These are phyloP conservation scores for Citrullus mucosospermus DNA, from an alignment of 306 rosid genomes.

Conservation along the genomic window DNA sequence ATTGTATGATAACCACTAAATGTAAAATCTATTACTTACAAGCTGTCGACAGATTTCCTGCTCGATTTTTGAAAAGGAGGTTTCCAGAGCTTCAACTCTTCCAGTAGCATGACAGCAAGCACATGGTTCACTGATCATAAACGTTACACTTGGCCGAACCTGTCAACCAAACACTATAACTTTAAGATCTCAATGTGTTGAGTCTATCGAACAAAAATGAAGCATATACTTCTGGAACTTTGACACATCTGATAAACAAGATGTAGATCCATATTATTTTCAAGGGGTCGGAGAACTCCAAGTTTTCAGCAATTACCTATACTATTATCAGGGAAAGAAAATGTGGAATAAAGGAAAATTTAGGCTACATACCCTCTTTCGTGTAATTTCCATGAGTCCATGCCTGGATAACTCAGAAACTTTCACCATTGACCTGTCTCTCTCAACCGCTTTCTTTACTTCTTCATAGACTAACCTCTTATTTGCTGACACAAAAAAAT, in stretches of 20 bases:
- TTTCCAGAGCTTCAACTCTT: slow-evolving; percentile 94
- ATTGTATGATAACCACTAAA: not conserved
- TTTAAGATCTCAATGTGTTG: not conserved
- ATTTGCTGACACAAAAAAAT: slow-evolving; percentile 48
- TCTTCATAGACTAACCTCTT: slow-evolving; percentile 94
- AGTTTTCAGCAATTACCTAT: not conserved
- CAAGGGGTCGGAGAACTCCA: not conserved
- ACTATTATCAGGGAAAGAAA: not conserved
- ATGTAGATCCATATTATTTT: not conserved
- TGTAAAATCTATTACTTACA: slow-evolving; percentile 33
- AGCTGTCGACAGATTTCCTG: slow-evolving; percentile 80
- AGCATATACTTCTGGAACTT: not conserved
- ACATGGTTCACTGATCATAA: slow-evolving; percentile 96
- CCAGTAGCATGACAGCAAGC: slow-evolving; percentile 89
- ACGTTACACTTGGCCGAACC: slow-evolving; percentile 97
- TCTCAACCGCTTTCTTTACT: slow-evolving; percentile 84
- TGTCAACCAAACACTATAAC: slow-evolving; percentile 21
- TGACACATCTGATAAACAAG: not conserved
- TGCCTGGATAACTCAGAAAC: slow-evolving; percentile 88
- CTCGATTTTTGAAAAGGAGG: slow-evolving; percentile 90
- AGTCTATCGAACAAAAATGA: not conserved
- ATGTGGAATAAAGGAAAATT: not conserved
- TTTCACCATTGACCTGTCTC: slow-evolving; percentile 80
- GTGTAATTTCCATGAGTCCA: slow-evolving; percentile 97
- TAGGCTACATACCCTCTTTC: slow-evolving; percentile 71